Percentiles rank a stretch among this genome's conserved stretches.
Evolutionary conservation across 2,329 filamentous ascomycete genomes (phyloP).

Genomic region (Fusarium torreyae): DNA sequence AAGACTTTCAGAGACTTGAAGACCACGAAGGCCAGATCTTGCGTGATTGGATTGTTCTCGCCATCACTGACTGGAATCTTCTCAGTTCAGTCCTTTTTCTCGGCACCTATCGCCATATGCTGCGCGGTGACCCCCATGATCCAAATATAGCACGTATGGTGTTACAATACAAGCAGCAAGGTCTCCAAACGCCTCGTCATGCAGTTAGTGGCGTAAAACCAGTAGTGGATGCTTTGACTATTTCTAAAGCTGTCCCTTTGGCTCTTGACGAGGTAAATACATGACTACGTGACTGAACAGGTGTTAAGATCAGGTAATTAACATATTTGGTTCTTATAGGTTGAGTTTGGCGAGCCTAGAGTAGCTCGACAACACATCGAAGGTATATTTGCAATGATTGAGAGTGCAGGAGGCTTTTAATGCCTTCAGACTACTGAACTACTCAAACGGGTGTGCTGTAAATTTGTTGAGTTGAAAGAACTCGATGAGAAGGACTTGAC

Average conservation of each 20-base stretch:
- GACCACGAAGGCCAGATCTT: neutral
- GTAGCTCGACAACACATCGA: too few relatives aligned
- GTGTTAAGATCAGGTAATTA: neutral
- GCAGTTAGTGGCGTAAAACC: neutral
- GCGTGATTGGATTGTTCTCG: slow-evolving; percentile 19
- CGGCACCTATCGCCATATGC: slow-evolving; percentile 8
- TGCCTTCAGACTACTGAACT: too few relatives aligned
- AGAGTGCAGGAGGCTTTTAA: too few relatives aligned
- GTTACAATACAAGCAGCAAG: slow-evolving; percentile 13
- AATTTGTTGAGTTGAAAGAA: too few relatives aligned
- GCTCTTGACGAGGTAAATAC: slow-evolving; percentile 13
- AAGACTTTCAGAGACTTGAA: neutral
- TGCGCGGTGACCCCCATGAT: neutral
- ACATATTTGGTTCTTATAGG: neutral
- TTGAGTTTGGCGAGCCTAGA: too few relatives aligned
- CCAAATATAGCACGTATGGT: neutral
- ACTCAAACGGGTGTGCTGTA: too few relatives aligned
- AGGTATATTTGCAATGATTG: too few relatives aligned
- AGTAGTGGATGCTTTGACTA: neutral
- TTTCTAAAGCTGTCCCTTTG: slow-evolving; percentile 7
- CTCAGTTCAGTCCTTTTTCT: slow-evolving; percentile 11
- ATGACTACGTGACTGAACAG: neutral
- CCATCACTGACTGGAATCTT: slow-evolving; percentile 17
- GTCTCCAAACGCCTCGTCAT: neutral
- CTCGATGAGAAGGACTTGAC: too few relatives aligned